Conservation (phyloP, 495 filamentous ascomycete genomes). For the Durotheca rogersii region DNA sequence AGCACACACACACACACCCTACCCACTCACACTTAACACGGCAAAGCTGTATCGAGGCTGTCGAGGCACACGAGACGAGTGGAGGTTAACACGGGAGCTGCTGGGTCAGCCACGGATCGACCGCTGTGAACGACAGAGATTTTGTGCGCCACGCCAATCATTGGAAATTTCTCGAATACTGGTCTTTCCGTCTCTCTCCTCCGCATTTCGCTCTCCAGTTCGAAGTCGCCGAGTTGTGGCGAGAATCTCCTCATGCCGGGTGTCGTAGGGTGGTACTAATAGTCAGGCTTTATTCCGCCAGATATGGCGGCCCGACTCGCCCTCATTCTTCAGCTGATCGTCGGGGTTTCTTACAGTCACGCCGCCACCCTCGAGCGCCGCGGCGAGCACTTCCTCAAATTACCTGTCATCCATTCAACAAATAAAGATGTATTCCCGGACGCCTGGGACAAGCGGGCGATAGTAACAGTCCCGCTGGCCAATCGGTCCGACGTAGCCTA, state of each 20-base stretch:
- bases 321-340: constrained; percentile 34
- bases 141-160: neutral
- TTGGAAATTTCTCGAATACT: neutral
- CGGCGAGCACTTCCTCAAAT: constrained; percentile 39
- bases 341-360: constrained; percentile 32
- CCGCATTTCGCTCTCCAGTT: no score
- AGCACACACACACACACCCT: neutral
- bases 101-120: constrained; percentile 14
- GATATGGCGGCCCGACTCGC: constrained; percentile 44
- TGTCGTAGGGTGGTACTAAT: constrained; percentile 26
- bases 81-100: constrained; percentile 3
- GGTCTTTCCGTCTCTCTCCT: no score
- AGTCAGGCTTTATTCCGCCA: constrained; percentile 24
- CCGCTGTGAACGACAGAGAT: no score
- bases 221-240: neutral
- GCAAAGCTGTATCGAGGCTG: no score
- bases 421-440: constrained; percentile 43
- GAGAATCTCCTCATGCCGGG: constrained; percentile 39
- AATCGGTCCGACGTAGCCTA: constrained; percentile 53
- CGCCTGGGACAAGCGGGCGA: constrained; percentile 37
- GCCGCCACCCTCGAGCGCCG: constrained; percentile 28
- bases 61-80: no score
- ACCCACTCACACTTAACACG: neutral
- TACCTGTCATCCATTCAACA: constrained; percentile 50
- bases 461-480: constrained; percentile 44